Conservation (phyloP, 1,284 basidiomycete species). For the Cutaneotrichosporon cavernicola region DNA sequence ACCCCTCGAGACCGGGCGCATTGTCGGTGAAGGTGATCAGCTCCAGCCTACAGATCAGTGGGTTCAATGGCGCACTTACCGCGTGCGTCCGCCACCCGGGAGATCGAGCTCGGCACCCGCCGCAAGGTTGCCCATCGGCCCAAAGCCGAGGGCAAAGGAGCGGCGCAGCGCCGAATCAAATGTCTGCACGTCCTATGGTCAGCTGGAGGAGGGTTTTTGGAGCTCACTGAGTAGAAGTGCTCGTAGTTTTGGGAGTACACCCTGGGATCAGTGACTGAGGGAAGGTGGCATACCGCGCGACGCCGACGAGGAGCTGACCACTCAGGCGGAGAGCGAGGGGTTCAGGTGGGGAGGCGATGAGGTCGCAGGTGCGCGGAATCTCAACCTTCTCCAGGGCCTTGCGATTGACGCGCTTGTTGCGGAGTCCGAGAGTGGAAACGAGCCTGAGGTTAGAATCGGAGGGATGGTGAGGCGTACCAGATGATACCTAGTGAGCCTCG, state of each 20-base stretch:
- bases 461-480: conserved; percentile 32
- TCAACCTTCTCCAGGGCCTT: conserved; percentile 76
- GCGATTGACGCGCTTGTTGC: conserved; percentile 74
- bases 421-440: conserved; percentile 79
- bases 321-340: conserved; percentile 79
- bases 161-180: conserved; percentile 37
- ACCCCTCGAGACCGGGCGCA: conserved; percentile 21
- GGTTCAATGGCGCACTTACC: conserved; percentile 25
- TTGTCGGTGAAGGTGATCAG: conserved; percentile 40
- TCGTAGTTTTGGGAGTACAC: conserved; percentile 42
- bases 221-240: conserved; percentile 41
- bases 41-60: conserved; percentile 33
- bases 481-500: conserved; percentile 47
- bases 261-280: conserved; percentile 17
- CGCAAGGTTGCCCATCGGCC: conserved; percentile 5
- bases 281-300: conserved; percentile 65
- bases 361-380: conserved; percentile 71
- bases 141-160: conserved; percentile 29
- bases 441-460: conserved; percentile 60
- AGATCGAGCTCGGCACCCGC: conserved; percentile 34
- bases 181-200: conserved; percentile 34
- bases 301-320: conserved; percentile 81
- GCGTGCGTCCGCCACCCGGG: conserved; percentile 36
- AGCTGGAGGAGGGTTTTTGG: not conserved
- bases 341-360: conserved; percentile 76